Conservation (phyloP, 352 stramenopile genomes). For the Phytopythium boreale region DNA sequence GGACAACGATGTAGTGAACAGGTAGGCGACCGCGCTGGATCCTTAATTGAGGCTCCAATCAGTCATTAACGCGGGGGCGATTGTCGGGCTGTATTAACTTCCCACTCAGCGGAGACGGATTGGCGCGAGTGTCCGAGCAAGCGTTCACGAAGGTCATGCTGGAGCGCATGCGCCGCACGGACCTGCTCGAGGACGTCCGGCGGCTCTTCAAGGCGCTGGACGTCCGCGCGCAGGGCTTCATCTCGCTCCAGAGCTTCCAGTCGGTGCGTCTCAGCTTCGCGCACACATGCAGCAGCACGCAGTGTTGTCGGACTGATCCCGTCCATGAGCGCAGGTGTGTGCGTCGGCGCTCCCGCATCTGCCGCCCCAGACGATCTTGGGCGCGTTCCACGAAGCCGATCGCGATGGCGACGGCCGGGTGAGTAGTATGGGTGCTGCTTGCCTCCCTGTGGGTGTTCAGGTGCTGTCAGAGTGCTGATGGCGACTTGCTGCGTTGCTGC, state of each 20-base stretch:
- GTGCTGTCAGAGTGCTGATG: background rate
- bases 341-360: conserved; percentile 33
- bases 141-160: conserved; percentile 30
- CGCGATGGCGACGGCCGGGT: conserved; percentile 55
- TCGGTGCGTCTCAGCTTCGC: background rate
- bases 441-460: background rate
- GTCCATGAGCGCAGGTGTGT: conserved; percentile 20
- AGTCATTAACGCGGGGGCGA: background rate
- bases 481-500: background rate
- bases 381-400: conserved; percentile 52
- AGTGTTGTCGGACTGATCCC: background rate
- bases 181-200: conserved; percentile 54
- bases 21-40: background rate
- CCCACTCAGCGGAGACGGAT: background rate
- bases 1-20: background rate
- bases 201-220: conserved; percentile 68
- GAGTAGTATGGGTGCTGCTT: background rate
- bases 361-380: conserved; percentile 25
- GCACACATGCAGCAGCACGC: background rate
- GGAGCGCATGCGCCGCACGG: conserved; percentile 31
- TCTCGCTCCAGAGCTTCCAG: conserved; percentile 58
- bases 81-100: too few species aligned
- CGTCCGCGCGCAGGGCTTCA: conserved; percentile 52
- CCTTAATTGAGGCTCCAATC: background rate
- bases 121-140: conserved; percentile 21